Conservation (phyloP, 2,329 filamentous ascomycete genomes). For the Ceratocystis smalleyi region DNA sequence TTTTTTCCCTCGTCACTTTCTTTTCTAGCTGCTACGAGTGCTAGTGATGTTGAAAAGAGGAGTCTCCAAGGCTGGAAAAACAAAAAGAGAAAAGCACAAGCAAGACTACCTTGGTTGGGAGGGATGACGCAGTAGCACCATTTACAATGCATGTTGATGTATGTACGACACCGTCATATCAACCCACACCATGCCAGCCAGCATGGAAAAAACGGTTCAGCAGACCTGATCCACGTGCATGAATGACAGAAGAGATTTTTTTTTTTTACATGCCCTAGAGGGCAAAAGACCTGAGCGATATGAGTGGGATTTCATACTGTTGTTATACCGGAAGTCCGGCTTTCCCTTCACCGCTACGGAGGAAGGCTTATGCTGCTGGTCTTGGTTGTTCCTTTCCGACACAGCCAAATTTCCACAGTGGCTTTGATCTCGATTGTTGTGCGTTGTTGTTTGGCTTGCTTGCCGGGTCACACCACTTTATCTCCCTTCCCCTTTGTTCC, state of each 20-base stretch:
- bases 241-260: not conserved
- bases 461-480: not conserved
- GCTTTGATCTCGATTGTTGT: not conserved
- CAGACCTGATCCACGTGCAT: conserved; percentile 1
- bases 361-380: not conserved
- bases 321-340: not conserved
- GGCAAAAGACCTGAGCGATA: not conserved
- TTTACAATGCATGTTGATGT: not conserved
- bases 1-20: not conserved
- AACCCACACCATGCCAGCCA: not conserved
- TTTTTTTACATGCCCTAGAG: not conserved
- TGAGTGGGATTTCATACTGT: not conserved
- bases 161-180: not conserved
- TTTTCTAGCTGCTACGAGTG: not conserved
- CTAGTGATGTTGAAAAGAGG: too few species aligned
- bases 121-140: not conserved
- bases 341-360: not conserved
- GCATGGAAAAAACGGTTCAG: not conserved
- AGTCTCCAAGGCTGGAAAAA: not conserved
- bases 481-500: not conserved
- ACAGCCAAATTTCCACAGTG: not conserved
- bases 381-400: not conserved
- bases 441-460: not conserved
- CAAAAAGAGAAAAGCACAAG: too few species aligned
- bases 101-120: not conserved